These are phyloP conservation scores for Arxiozyma heterogenica DNA, from an alignment of 1,139 yeast species.

Conservation along the genomic window DNA sequence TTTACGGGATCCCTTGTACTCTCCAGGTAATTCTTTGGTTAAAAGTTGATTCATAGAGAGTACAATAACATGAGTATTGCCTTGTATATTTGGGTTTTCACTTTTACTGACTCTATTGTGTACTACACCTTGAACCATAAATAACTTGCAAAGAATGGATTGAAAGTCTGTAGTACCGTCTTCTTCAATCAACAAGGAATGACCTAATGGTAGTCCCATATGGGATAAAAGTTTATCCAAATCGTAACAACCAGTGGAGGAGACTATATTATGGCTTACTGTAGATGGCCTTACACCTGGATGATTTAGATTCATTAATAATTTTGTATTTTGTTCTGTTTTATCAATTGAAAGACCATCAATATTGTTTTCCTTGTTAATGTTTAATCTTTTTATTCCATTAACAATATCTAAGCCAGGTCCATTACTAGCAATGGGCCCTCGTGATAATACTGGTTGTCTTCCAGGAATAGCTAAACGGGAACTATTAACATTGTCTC, in stretches of 20 bases:
- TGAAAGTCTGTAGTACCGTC: constrained; percentile 84
- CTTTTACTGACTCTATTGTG: constrained; percentile 45
- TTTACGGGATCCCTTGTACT: constrained; percentile 60
- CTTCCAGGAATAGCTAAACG: not conserved
- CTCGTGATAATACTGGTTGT: not conserved
- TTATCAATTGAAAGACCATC: not conserved
- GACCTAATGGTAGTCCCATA: constrained; percentile 78
- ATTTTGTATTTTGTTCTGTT: not conserved
- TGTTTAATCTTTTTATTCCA: constrained; percentile 7
- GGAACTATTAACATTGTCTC: not conserved
- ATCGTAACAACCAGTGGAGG: constrained; percentile 70
- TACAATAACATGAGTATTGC: constrained; percentile 54
- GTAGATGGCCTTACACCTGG: constrained; percentile 70
- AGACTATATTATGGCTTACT: constrained; percentile 62
- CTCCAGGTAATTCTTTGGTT: constrained; percentile 71
- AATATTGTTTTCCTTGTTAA: not conserved
- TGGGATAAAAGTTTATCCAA: constrained; percentile 70
- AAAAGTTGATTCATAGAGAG: constrained; percentile 55
- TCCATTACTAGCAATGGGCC: not conserved
- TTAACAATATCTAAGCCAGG: not conserved
- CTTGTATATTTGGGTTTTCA: constrained; percentile 19
- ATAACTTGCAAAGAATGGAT: constrained; percentile 59
- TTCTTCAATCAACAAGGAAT: constrained; percentile 65
- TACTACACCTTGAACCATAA: constrained; percentile 70
- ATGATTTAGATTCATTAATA: constrained; percentile 26